Evolutionary conservation across 192 early-diverging fungal species (phyloP).

Genomic region (Coemansia sp.): DNA sequence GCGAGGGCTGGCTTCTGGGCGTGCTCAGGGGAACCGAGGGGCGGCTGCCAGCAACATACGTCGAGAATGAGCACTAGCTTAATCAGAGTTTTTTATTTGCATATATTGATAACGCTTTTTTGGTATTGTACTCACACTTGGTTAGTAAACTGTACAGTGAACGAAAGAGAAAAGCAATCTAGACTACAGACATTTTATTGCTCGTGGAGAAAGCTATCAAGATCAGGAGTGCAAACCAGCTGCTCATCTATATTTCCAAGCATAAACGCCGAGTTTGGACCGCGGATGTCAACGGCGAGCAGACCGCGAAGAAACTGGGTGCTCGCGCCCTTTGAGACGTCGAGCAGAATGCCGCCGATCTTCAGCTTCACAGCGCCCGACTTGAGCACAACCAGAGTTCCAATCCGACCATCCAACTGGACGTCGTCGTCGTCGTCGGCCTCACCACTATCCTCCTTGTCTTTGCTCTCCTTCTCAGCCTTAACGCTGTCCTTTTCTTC

Average conservation of each 20-base stretch:
- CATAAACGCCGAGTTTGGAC: conserved; percentile 24
- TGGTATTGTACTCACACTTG: too few species aligned
- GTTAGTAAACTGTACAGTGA: too few species aligned
- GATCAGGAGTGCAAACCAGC: conserved; percentile 48
- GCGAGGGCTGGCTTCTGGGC: conserved; percentile 41
- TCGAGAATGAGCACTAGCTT: conserved; percentile 13
- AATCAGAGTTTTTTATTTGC: too few species aligned
- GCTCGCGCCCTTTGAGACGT: conserved; percentile 41
- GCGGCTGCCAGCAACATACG: conserved; percentile 33
- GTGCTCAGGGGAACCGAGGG: conserved; percentile 21
- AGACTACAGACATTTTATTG: too few species aligned
- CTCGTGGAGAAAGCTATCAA: conserved; percentile 22
- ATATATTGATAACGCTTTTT: too few species aligned
- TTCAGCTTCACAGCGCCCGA: conserved; percentile 39
- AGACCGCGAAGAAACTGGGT: conserved; percentile 48
- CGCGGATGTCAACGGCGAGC: conserved; percentile 28
- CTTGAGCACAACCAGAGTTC: conserved; percentile 41
- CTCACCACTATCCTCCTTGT: conserved; percentile 17
- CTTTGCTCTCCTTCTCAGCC: neutral
- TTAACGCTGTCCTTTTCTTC: conserved; percentile 7
- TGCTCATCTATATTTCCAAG: conserved; percentile 42
- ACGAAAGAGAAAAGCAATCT: too few species aligned
- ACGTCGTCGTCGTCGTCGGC: conserved; percentile 2
- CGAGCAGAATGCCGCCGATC: conserved; percentile 46
- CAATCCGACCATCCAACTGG: conserved; percentile 35